A percentile compares a stretch with the other conserved stretches of the same genome.
phyloP scores from a whole-genome alignment of 2,329 filamentous ascomycete species.

The Fusarium coffeatum region DNA sequence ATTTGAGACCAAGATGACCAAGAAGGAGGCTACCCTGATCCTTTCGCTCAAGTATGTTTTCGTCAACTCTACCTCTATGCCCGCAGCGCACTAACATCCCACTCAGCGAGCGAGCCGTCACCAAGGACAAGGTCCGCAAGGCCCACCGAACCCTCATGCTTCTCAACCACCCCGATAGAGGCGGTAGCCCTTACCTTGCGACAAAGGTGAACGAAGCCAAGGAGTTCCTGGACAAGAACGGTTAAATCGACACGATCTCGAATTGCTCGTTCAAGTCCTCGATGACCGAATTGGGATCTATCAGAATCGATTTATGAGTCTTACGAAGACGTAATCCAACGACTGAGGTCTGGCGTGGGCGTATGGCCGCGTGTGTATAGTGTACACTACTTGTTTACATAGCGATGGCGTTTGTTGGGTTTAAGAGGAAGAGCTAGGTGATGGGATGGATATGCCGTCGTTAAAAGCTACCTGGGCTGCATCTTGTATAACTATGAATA shows the following conservation, averaged over 20 bases:
- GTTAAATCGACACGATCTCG: slow-evolving; percentile 34
- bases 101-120: slow-evolving; percentile 82
- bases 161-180: slow-evolving; percentile 96
- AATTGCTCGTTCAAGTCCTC: slow-evolving; percentile 7
- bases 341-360: slow-evolving; percentile 21
- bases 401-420: slow-evolving; percentile 58
- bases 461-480: slow-evolving; percentile 37
- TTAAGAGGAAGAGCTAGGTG: slow-evolving; percentile 42
- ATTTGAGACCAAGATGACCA: slow-evolving; percentile 96
- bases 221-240: slow-evolving; percentile 85
- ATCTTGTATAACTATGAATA: slow-evolving; percentile 45
- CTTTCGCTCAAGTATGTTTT: slow-evolving; percentile 81
- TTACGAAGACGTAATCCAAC: slow-evolving; percentile 26
- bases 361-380: slow-evolving; percentile 42
- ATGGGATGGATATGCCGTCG: slow-evolving; percentile 37
- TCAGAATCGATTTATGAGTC: neutral
- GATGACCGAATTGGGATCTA: slow-evolving; percentile 4
- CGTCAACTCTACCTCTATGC: neutral
- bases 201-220: slow-evolving; percentile 99
- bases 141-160: slow-evolving; percentile 96
- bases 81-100: slow-evolving; percentile 12
- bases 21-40: slow-evolving; percentile 90
- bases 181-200: slow-evolving; percentile 94
- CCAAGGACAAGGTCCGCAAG: slow-evolving; percentile 94
- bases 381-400: slow-evolving; percentile 58